Evolutionary conservation across 31 red algal genomes (phyloP).

Genomic region (Asparagopsis taxiformis): DNA sequence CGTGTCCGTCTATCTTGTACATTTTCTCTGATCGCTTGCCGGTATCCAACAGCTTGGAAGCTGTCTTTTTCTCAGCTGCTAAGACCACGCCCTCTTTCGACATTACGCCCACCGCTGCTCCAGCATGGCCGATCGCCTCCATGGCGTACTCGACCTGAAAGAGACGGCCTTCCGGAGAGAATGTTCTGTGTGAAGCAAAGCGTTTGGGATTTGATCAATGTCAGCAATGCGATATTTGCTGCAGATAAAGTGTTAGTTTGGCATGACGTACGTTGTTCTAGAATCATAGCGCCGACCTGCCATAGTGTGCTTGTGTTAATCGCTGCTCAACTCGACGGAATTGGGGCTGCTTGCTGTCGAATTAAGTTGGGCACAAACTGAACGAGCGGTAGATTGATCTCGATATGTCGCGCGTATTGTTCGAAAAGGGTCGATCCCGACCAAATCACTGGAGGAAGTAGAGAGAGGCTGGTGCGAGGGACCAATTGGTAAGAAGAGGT

Average conservation of each 20-base stretch:
- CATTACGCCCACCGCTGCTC: constrained; percentile 91
- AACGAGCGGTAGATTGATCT: no score
- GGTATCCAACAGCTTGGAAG: constrained; percentile 92
- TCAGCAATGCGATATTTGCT: background rate
- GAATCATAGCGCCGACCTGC: constrained; percentile 83
- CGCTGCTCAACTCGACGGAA: no score
- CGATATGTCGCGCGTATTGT: no score
- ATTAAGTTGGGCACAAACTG: no score
- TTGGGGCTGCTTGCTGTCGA: no score
- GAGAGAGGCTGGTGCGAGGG: no score
- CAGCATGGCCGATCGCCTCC: constrained; percentile 97
- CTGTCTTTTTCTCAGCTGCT: constrained; percentile 93
- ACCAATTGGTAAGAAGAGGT: no score
- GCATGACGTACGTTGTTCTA: constrained; percentile 71
- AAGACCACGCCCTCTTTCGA: constrained; percentile 89
- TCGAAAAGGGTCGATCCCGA: no score
- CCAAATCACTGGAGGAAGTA: no score
- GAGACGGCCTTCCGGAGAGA: constrained; percentile 95
- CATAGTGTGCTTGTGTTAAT: no score
- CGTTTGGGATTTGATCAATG: background rate
- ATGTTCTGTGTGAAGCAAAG: constrained; percentile 41
- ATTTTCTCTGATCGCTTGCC: constrained; percentile 94
- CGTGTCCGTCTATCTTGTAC: constrained; percentile 93
- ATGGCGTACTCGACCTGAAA: constrained; percentile 99
- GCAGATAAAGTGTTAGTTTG: constrained; percentile 1